Evolutionary conservation across 2,329 filamentous ascomycete genomes (phyloP).

Genomic region (Elsinoe fawcettii): DNA sequence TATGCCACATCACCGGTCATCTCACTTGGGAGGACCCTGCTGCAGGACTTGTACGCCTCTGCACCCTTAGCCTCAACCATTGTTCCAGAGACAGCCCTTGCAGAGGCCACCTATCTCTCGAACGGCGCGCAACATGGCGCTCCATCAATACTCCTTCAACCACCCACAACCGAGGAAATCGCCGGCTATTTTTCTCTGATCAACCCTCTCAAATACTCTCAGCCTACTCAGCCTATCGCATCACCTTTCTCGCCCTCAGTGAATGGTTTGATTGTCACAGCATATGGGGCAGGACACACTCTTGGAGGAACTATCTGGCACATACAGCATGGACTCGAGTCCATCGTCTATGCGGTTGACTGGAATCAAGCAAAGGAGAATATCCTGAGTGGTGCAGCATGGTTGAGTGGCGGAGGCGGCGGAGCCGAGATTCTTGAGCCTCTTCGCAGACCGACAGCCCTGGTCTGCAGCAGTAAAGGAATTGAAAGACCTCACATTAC

Average conservation of each 20-base stretch:
- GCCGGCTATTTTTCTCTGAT: slow-evolving; percentile 85
- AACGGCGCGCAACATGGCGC: slow-evolving; percentile 46
- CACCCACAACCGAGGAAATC: slow-evolving; percentile 81
- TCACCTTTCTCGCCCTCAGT: slow-evolving; percentile 83
- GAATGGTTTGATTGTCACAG: slow-evolving; percentile 87
- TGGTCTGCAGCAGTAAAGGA: slow-evolving; percentile 85
- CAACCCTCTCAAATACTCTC: slow-evolving; percentile 90
- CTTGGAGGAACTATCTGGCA: slow-evolving; percentile 98
- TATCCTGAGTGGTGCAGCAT: slow-evolving; percentile 85
- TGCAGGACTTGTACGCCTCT: slow-evolving; percentile 88
- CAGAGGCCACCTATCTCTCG: slow-evolving; percentile 49
- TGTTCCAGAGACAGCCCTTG: slow-evolving; percentile 65
- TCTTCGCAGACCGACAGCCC: slow-evolving; percentile 81
- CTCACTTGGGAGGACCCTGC: slow-evolving; percentile 78
- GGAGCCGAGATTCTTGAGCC: slow-evolving; percentile 90
- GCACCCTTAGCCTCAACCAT: slow-evolving; percentile 81
- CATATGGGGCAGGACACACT: slow-evolving; percentile 93
- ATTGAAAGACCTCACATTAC: slow-evolving; percentile 56
- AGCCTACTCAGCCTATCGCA: slow-evolving; percentile 81
- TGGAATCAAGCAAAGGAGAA: slow-evolving; percentile 98
- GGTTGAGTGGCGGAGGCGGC: slow-evolving; percentile 76
- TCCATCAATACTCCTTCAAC: slow-evolving; percentile 51
- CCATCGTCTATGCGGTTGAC: slow-evolving; percentile 93
- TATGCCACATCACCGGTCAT: slow-evolving; percentile 94
- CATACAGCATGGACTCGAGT: slow-evolving; percentile 92